Evolutionary conservation across 805 yeast genomes (phyloP), one percentile per base, ranked within the genome.

Genomic region (Zygosaccharomyces lentus): DNA sequence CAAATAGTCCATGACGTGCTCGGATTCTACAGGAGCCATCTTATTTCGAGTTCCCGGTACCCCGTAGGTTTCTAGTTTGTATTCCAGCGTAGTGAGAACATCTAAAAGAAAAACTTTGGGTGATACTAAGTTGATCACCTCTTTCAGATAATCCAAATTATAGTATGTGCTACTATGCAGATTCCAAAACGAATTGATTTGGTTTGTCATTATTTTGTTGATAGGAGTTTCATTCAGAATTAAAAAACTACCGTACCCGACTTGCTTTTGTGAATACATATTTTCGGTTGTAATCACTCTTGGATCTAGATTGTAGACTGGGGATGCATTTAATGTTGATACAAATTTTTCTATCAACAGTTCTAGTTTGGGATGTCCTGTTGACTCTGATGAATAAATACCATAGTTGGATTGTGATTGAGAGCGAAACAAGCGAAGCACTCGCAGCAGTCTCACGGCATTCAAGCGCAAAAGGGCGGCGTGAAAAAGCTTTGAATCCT

Each of bases 401-500:
- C 65, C 66, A 48, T 63, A 62, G 30, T 56, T 58, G 4, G 62
- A 49, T 32, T 57, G 60, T 9, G 60, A 46, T 38, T 53, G 59
- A 1, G 29, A 40, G 9, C 55, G 51, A 27, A 62, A 61, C 21
- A 50, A 51, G 27, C 64, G 47, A 17, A 61, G 43, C 2, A 57
- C 51, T 35, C 57, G 59, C 12, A 64, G 37, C 13, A 64, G 44
- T 35, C 47, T 52, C 4, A 54, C 50, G 3, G 65, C 59, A 49
- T 61, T 62, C 7, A 64, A 41, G 36, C 64, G 55, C 31, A 76
- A 43, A 1, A 75, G 68, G 0, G 72, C 61, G 29, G 62, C 64
- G 51, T 75, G 79, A 30, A 76, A 64, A 13, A 71, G 65, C 25
- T 63, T 62, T 0, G 78, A 70, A 23, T 76, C 80, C 17, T 73